Conservation (phyloP, 2,329 filamentous ascomycete genomes). For the Alternaria postmessia region DNA sequence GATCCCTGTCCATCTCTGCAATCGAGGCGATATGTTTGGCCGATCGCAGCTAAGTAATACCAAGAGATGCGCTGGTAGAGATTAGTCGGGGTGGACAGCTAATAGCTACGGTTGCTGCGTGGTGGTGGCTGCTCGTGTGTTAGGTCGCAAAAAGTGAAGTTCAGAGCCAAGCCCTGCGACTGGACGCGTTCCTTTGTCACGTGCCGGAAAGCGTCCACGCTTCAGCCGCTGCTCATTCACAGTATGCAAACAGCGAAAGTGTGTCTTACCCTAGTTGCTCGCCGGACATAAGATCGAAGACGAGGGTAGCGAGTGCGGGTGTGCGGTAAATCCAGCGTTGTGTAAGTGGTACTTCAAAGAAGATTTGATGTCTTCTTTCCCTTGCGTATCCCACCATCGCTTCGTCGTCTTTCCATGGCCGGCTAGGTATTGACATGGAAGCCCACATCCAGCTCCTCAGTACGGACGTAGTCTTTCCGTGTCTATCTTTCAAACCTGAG, state of each 20-base stretch:
- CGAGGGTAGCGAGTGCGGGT: neutral
- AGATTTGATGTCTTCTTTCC: neutral
- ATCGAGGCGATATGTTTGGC: neutral
- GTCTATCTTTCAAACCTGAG: neutral
- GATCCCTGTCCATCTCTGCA: slow-evolving; percentile 48
- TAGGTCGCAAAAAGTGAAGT: slow-evolving; percentile 39
- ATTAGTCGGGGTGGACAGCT: slow-evolving; percentile 3
- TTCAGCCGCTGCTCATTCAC: slow-evolving; percentile 1
- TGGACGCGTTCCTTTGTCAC: slow-evolving; percentile 21
- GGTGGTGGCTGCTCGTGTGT: slow-evolving; percentile 16
- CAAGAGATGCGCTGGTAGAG: slow-evolving; percentile 5
- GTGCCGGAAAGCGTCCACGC: slow-evolving; percentile 11
- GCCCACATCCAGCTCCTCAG: neutral
- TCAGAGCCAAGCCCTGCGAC: slow-evolving; percentile 29
- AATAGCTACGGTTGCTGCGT: slow-evolving; percentile 4
- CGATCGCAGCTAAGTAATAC: neutral
- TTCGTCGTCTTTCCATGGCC: neutral
- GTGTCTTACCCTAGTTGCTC: neutral
- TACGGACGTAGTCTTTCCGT: neutral
- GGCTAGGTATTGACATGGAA: neutral
- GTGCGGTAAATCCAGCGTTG: neutral
- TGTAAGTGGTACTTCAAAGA: neutral
- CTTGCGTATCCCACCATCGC: neutral
- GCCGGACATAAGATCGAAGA: neutral
- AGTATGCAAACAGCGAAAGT: slow-evolving; percentile 5